phyloP scores from a whole-genome alignment of 2,329 filamentous ascomycete genomes.

The Colletotrichum endophyticum region DNA sequence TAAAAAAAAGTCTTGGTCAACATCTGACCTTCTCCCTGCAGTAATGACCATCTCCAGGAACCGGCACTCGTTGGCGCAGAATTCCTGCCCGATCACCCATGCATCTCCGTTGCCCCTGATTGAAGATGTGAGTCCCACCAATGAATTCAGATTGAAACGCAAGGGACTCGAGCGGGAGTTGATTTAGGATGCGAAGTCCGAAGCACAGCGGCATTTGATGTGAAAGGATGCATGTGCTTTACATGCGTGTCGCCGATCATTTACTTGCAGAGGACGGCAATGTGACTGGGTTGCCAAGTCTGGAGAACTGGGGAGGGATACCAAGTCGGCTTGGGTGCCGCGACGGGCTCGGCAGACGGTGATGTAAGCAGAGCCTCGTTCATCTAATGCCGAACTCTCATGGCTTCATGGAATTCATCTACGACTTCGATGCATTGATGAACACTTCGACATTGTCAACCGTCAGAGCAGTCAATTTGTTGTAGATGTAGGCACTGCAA shows the following conservation, averaged over 20 bases:
- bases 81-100: not conserved
- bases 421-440: not conserved
- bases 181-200: not conserved
- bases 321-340: not conserved
- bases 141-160: not conserved
- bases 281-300: not conserved
- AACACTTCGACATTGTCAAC: accelerated
- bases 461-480: not conserved
- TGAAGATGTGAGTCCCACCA: not conserved
- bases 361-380: not conserved
- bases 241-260: not conserved
- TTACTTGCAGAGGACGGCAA: not conserved
- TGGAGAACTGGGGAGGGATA: not conserved
- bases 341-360: not conserved
- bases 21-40: not conserved
- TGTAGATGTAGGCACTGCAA: not conserved
- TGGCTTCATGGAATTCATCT: accelerated
- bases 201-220: not conserved
- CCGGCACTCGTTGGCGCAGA: not conserved
- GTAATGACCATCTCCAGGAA: not conserved
- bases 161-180: not conserved
- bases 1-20: not conserved
- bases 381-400: not conserved
- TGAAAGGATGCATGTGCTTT: too few relatives aligned
- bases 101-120: not conserved